phyloP scores from a whole-genome alignment of 2,329 filamentous ascomycete species.

The Colletotrichum sp. region DNA sequence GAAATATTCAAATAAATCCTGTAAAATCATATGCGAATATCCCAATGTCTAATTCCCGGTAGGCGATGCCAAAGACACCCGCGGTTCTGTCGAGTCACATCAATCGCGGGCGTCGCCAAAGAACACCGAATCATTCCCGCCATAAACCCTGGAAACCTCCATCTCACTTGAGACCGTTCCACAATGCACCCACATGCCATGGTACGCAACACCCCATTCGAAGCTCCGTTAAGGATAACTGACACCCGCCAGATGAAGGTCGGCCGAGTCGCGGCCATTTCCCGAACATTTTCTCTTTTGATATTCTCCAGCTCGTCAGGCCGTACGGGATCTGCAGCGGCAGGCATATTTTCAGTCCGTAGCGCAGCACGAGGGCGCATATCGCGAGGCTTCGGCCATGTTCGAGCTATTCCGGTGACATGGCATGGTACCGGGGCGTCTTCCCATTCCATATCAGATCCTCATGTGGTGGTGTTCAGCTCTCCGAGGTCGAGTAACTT shows the following conservation, averaged over 20 bases:
- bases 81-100: neutral
- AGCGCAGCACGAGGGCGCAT: neutral
- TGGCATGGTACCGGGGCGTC: neutral
- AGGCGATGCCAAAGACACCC: neutral
- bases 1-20: neutral
- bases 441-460: neutral
- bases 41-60: neutral
- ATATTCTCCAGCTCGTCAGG: neutral
- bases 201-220: neutral
- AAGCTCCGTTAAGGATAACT: neutral
- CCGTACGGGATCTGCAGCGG: neutral
- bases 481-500: neutral
- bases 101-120: neutral
- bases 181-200: neutral
- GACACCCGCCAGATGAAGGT: neutral
- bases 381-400: neutral
- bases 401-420: neutral
- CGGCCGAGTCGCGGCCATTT: neutral
- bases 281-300: neutral
- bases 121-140: neutral
- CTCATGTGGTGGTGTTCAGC: neutral
- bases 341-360: neutral
- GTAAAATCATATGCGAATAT: neutral
- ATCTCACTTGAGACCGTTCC: slow-evolving; percentile 1
- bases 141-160: neutral